A percentile compares a stretch with the other conserved stretches of the same genome.
Evolutionary conservation across 768 basidiomycete genomes (phyloP).

Genomic region (Lactifluus volemus): DNA sequence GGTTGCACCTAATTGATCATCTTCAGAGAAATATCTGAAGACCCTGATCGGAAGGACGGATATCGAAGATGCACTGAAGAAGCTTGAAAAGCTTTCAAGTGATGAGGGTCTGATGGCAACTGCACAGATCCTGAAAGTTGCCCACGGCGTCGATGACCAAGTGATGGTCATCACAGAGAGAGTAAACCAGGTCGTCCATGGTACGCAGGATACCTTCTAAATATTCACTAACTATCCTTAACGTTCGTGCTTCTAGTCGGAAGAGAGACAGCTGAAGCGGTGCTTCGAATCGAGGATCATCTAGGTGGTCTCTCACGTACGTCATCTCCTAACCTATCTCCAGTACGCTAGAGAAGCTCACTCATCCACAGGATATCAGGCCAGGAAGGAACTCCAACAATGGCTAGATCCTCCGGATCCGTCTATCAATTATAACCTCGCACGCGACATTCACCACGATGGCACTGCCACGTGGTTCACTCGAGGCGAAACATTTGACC

Average conservation of each 20-base stretch:
- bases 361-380: neutral
- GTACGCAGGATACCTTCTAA: neutral
- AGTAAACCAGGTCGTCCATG: neutral
- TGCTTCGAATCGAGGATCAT: neutral
- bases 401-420: neutral
- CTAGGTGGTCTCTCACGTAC: neutral
- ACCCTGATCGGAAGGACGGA: no score
- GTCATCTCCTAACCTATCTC: neutral
- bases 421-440: neutral
- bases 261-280: neutral
- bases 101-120: neutral
- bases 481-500: neutral
- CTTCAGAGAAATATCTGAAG: neutral
- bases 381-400: neutral
- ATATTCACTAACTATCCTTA: neutral
- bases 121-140: neutral
- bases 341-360: neutral
- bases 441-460: neutral
- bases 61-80: no score
- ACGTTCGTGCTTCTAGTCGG: neutral
- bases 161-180: no score
- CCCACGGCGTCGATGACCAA: neutral
- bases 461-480: neutral
- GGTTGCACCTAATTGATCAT: neutral
- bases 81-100: no score